These are phyloP conservation scores for Hypoxylon sp. DNA, from an alignment of 2,329 filamentous ascomycete species.

Conservation along the genomic window DNA sequence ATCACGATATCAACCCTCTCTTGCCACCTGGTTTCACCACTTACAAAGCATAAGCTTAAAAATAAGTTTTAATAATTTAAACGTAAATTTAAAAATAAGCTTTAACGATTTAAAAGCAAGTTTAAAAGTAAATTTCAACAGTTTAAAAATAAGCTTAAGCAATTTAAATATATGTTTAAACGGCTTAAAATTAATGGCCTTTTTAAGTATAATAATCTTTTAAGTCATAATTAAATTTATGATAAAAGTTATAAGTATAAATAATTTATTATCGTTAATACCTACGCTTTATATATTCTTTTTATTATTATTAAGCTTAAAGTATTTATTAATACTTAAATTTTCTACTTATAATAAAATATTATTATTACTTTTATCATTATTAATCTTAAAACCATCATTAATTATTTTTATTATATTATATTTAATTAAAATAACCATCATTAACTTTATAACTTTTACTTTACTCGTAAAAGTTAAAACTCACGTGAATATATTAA, in stretches of 20 bases:
- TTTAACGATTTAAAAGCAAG: too few species aligned
- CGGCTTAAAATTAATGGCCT: too few species aligned
- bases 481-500: neutral
- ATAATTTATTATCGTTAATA: neutral
- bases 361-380: neutral
- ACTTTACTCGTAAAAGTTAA: neutral
- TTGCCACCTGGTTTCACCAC: too few species aligned
- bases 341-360: neutral
- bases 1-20: too few species aligned
- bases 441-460: neutral
- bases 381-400: neutral
- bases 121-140: neutral
- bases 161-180: too few species aligned
- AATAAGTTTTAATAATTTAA: too few species aligned
- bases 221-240: neutral
- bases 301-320: neutral
- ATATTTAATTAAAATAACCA: neutral
- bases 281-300: neutral
- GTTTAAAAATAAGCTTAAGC: too few species aligned
- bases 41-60: too few species aligned
- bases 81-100: neutral
- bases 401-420: neutral
- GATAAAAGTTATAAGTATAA: neutral
- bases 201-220: neutral
- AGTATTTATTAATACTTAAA: neutral